phyloP scores from a whole-genome alignment of 1,139 yeast genomes.

The Pichia inconspicua region DNA sequence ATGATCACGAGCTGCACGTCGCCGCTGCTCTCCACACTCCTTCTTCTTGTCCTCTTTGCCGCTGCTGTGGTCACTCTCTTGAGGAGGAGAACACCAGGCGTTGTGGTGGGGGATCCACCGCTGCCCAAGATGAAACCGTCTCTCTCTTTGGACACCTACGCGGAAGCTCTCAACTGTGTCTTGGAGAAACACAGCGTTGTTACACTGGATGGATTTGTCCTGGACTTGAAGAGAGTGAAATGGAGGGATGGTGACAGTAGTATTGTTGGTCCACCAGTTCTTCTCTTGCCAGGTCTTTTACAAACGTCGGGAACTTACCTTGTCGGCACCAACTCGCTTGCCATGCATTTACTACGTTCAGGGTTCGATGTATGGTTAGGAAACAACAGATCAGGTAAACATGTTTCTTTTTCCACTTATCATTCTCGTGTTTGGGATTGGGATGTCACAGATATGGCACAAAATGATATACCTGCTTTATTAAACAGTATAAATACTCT shows the following conservation, averaged over 20 bases:
- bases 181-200: too few relatives aligned
- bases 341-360: conserved; percentile 42
- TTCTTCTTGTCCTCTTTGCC: not conserved
- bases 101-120: too few relatives aligned
- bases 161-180: too few relatives aligned
- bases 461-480: conserved; percentile 66
- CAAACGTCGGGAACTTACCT: conserved; percentile 83
- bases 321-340: conserved; percentile 72
- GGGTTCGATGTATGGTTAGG: conserved; percentile 96
- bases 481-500: conserved; percentile 43
- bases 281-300: conserved; percentile 77
- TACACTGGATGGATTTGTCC: too few relatives aligned
- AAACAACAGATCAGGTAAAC: conserved; percentile 78
- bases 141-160: too few relatives aligned
- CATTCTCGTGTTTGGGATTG: conserved; percentile 71
- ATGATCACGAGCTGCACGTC: not conserved
- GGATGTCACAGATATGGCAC: conserved; percentile 78
- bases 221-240: conserved; percentile 30
- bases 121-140: too few relatives aligned
- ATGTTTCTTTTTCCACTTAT: conserved; percentile 35
- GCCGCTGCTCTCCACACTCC: not conserved
- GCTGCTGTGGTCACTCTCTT: not conserved
- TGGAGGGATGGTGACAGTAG: not conserved
- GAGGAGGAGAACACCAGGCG: too few relatives aligned
- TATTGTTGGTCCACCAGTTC: conserved; percentile 55